Evolutionary conservation across 176 grass and related monocot genomes (phyloP), one percentile per base, ranked within the genome.

Genomic region (Bromus sterilis): DNA sequence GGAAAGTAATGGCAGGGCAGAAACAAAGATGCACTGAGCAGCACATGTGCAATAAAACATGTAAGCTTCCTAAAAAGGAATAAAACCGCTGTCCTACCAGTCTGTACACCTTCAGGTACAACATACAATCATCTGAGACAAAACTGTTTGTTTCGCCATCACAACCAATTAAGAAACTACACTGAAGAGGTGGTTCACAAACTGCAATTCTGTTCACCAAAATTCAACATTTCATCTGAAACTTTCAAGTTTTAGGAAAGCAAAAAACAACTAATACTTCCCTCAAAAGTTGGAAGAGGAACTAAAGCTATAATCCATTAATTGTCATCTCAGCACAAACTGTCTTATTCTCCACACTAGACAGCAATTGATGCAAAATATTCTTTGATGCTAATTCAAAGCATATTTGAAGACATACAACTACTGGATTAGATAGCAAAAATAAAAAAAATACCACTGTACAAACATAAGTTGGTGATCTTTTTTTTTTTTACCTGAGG

Each of bases 401-500:
- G 71, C 71, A 42, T 64, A 9, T 64, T 55, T 21, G 34, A 34
- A 5, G 61, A 34, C 7, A 33, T 34, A 33, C 4, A 64, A 33
- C 15, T 7, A 64, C 5, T 16, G 6, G 12, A 14, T 18, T 62
- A 31, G 5, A 31, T 16, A 62, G 1, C 28, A 62, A 28, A 25
- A 83, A 55, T n/a, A n/a, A n/a, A 15, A 4, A 8, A 25, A 20
- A 15, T 36, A 66, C 37, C n/a, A 74, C 23, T 83, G 41, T 64
- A 21, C 48, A 59, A n/a, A 56, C n/a, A 21, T 25, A n/a, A n/a
- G n/a, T n/a, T n/a, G n/a, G n/a, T 4, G 74, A 75, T 23, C 79
- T 85, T 11, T n/a, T 66, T 36, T 9, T 57, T n/a, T n/a, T n/a
- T n/a, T n/a, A 85, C 89, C 89, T 88, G 30, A 91, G 81, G 65